Base-by-base conservation (phyloP, 345 rosid genomes). In the Pistacia atlantica region DNA sequence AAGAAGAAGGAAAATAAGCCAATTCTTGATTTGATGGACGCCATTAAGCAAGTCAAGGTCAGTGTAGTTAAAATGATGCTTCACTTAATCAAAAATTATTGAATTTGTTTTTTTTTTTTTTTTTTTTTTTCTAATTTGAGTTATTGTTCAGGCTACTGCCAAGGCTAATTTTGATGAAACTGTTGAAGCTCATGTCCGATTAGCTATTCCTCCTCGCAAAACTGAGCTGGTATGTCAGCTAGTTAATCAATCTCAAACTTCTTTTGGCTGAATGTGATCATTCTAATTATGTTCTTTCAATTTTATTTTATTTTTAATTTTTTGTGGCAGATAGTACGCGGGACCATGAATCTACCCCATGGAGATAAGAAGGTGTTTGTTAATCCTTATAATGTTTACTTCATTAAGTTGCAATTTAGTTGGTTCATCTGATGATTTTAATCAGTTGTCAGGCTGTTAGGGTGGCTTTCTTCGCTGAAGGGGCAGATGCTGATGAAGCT, bases 401-500 rank as follows among this genome's bases (percentile, higher is more conserved):
- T 49, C 17, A 56, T 20, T 16, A 20, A 48, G n/a, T 20, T 60
- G 48, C 12, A 65, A 20, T 22, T 42, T 18, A 8, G 55, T 67
- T 20, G 37, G 46, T 69, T 72, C 20, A 38, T 63, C 1, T 67
- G 31, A 33, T 62, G 20, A 55, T 62, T 16, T 13, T 52, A 75
- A n/a, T 76, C 68, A n/a, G 52, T 80, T 78, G 81, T 72, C 86
- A 96, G 99, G 93, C 86, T 79, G 89, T 94, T 71, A 91, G 87
- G 84, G 87, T 92, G 76, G 99, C 98, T 65, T 85, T 92, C 83
- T 94, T 96, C 80, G 97, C 98, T 46, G 97, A 93, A 78, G 98
- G 99, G 25, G 75, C 87, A 38, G 98, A 96, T 79, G 99, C 98
- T 74, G 98, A 96, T 77, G 99, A 96, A 80, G 98, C 98, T 62